Evolutionary conservation across 2,329 filamentous ascomycete genomes (phyloP).

Genomic region (Xylariaceae sp.): DNA sequence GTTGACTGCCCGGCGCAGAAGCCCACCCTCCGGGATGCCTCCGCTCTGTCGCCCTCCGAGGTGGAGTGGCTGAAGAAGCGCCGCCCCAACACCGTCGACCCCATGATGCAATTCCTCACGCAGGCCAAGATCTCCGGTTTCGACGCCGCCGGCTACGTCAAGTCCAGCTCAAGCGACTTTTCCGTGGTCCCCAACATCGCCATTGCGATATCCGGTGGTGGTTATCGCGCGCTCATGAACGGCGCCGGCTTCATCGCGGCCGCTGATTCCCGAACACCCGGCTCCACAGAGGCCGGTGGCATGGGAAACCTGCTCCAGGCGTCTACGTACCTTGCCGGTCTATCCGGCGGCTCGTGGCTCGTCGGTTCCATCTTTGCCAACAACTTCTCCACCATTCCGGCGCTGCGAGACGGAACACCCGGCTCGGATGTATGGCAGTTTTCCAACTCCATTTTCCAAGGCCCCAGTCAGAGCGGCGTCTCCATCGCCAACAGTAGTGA

Average conservation of each 20-base stretch:
- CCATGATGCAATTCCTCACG: conserved; percentile 70
- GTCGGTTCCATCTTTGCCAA: conserved; percentile 70
- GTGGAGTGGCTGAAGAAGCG: conserved; percentile 68
- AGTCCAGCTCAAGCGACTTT: conserved; percentile 61
- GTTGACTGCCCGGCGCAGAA: conserved; percentile 66
- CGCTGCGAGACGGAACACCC: conserved; percentile 31
- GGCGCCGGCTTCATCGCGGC: conserved; percentile 65
- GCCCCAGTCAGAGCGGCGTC: conserved; percentile 30
- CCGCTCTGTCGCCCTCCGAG: conserved; percentile 63
- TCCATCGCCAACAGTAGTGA: conserved; percentile 29
- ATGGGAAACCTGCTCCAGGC: conserved; percentile 66
- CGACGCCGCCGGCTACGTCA: conserved; percentile 58
- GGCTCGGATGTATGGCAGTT: conserved; percentile 37
- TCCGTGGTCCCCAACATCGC: conserved; percentile 48
- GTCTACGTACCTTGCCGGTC: conserved; percentile 66
- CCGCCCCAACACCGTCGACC: conserved; percentile 66
- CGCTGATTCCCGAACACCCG: conserved; percentile 61
- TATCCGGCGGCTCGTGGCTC: conserved; percentile 74
- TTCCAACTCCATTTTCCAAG: conserved; percentile 36
- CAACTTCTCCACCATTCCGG: conserved; percentile 64
- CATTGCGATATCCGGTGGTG: conserved; percentile 67
- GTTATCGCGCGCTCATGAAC: conserved; percentile 67
- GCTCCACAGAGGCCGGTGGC: conserved; percentile 56
- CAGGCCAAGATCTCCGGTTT: conserved; percentile 71
- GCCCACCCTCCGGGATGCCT: conserved; percentile 64